Conservation (phyloP, 768 basidiomycete species). For the Rhodotorula babjevae region DNA sequence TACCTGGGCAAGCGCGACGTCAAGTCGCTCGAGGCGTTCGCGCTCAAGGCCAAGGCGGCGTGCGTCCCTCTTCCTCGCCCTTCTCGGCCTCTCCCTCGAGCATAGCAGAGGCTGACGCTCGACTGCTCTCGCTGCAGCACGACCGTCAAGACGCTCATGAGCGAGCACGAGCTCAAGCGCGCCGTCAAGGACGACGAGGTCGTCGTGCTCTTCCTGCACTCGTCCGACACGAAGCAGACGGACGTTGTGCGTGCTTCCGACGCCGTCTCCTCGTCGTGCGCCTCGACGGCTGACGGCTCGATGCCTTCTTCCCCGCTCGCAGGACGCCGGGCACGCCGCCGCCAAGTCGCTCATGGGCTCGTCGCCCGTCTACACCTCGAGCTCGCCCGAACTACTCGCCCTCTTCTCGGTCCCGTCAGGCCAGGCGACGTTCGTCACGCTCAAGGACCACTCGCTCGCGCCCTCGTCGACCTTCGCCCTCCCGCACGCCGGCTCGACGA, state of each 20-base stretch:
- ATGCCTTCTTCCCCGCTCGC: background rate
- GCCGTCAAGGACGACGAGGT: constrained; percentile 51
- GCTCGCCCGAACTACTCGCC: constrained; percentile 47
- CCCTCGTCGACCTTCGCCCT: constrained; percentile 43
- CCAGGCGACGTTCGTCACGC: constrained; percentile 55
- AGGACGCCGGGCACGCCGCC: constrained; percentile 54
- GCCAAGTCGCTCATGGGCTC: constrained; percentile 55
- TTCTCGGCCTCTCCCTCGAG: too few species aligned
- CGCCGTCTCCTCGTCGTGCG: constrained; percentile 42
- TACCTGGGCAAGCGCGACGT: constrained; percentile 70
- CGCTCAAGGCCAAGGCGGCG: constrained; percentile 68
- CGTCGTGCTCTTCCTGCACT: constrained; percentile 59
- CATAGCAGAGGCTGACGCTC: too few species aligned
- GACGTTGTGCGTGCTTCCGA: background rate
- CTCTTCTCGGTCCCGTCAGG: constrained; percentile 32
- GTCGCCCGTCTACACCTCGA: constrained; percentile 52
- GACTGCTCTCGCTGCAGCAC: background rate
- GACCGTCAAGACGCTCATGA: constrained; percentile 13
- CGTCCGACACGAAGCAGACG: background rate
- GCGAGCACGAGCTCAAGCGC: constrained; percentile 23
- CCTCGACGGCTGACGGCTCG: too few species aligned
- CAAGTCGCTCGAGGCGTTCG: constrained; percentile 66
- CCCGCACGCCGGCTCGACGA: constrained; percentile 24
- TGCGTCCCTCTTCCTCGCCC: constrained; percentile 49
- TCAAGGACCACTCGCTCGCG: constrained; percentile 63